Base-by-base conservation (phyloP, 805 yeast genomes). In the Ogataea corticis region DNA sequence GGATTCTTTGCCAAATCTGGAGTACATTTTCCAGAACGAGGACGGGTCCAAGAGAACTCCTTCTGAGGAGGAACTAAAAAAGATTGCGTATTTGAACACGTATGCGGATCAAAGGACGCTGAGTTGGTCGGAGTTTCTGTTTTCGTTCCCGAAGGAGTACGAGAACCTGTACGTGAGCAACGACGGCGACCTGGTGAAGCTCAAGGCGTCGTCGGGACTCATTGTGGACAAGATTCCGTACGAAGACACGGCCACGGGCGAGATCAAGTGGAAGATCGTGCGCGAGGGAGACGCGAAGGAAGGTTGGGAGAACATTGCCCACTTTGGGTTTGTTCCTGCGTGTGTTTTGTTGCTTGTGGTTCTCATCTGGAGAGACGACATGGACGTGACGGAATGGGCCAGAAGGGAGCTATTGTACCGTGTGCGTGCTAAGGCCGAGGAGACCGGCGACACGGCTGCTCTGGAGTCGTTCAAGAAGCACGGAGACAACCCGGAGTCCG, bases 191-290 rank as follows among this genome's bases (percentile, higher is more conserved):
- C 75, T 87, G 58, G 67, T 68, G 51, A 75, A 75, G 60, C 78
- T 82, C 54, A 76, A 79, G 54, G 75, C 78, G 16, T 67, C 75
- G 18, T 78, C 83, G 31, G 83, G 85, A 39, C 73, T 79, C 57
- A 83, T 87, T 57, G 75, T 88, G 53, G 96, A 87, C 65, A 87
- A 87, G 68, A 79, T 87, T 48, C 96, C 96, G 35, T 86, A 79
- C 63, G 86, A 83, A 67, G 94, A 85, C 66, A 82, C 85, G 34
- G 71, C 80, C 32, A 82, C 87, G 14, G 96, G 96, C 30, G 85
- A 82, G 58, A 77, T 87, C 57, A 80, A 82, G 58, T 87, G 94
- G 95, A 77, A 80, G 57, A 69, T 87, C 45, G 81, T 88, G 37
- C 76, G 94, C 51, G 89, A 81, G 61, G 66, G 63, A 12, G 79